phyloP scores from a whole-genome alignment of 441 rosid species.

The Erodium chrysanthum region DNA sequence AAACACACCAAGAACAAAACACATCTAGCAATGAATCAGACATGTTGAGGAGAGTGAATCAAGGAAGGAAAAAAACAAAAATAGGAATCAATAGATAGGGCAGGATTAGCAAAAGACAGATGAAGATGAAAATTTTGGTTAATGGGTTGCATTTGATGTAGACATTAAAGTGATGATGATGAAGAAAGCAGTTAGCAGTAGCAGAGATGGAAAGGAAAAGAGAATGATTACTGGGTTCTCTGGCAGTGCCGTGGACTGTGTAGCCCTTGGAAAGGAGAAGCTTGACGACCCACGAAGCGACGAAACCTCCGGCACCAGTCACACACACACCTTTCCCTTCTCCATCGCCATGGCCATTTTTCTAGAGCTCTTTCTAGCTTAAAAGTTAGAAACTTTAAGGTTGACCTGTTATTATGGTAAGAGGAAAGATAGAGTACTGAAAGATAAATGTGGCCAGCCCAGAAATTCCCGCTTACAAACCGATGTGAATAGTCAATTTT shows the following conservation, averaged over 20 bases:
- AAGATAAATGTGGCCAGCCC: no score
- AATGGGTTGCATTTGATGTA: not conserved
- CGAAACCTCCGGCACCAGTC: constrained; percentile 16
- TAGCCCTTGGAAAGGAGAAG: constrained; percentile 16
- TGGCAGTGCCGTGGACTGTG: constrained; percentile 5
- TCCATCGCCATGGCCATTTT: constrained; percentile 1
- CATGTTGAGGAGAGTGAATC: not conserved
- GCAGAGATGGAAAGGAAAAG: not conserved
- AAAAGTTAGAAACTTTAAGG: no score
- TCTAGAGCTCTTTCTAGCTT: not conserved
- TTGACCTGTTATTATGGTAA: no score
- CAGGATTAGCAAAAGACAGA: not conserved
- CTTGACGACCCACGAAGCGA: constrained; percentile 18
- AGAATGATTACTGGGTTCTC: constrained; percentile 1
- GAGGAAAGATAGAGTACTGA: no score
- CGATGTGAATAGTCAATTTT: no score
- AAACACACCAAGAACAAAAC: not conserved
- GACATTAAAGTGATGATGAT: not conserved
- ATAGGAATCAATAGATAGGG: not conserved
- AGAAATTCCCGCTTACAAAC: no score
- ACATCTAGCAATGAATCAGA: not conserved
- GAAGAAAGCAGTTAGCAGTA: no score
- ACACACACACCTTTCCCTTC: constrained; percentile 15
- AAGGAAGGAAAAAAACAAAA: not conserved
- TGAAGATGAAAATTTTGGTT: not conserved